Evolutionary conservation across 371 early-diverging fungal genomes (phyloP).

Genomic region (Haplosporangium sp.): DNA sequence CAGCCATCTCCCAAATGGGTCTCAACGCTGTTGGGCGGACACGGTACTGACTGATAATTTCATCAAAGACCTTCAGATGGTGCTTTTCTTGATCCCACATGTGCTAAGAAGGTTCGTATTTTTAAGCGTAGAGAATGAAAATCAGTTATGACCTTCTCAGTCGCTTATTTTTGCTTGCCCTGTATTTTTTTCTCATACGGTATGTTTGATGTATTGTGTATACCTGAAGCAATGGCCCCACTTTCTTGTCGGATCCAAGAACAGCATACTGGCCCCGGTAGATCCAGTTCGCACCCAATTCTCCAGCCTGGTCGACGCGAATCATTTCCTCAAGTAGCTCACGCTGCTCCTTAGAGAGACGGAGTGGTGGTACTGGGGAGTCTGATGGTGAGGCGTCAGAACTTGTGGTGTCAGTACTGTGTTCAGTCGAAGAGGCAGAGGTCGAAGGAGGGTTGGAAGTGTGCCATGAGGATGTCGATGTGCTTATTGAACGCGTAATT

Average conservation of each 20-base stretch:
- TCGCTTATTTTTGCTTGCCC: background rate
- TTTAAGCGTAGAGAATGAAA: no score
- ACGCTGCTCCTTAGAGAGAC: conserved; percentile 49
- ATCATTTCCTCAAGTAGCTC: conserved; percentile 71
- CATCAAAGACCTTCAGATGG: conserved; percentile 81
- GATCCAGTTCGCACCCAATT: conserved; percentile 95
- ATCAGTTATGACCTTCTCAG: no score
- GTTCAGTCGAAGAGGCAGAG: background rate
- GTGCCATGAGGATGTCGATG: background rate
- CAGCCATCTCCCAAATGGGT: conserved; percentile 91
- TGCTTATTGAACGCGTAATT: background rate
- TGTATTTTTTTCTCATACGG: background rate
- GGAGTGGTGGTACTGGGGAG: conserved; percentile 32
- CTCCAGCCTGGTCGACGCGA: conserved; percentile 97
- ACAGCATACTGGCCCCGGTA: conserved; percentile 94
- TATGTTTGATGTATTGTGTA: background rate
- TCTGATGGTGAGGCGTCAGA: background rate
- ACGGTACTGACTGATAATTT: conserved; percentile 76
- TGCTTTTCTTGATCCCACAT: conserved; percentile 96
- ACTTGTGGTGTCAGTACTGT: no score
- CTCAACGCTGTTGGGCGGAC: conserved; percentile 89
- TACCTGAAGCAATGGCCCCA: conserved; percentile 80
- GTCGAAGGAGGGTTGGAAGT: background rate
- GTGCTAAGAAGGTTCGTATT: conserved; percentile 59
- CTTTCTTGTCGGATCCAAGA: conserved; percentile 76